Conservation (phyloP, 2,329 filamentous ascomycete genomes). For the Calonectria ilicicola region DNA sequence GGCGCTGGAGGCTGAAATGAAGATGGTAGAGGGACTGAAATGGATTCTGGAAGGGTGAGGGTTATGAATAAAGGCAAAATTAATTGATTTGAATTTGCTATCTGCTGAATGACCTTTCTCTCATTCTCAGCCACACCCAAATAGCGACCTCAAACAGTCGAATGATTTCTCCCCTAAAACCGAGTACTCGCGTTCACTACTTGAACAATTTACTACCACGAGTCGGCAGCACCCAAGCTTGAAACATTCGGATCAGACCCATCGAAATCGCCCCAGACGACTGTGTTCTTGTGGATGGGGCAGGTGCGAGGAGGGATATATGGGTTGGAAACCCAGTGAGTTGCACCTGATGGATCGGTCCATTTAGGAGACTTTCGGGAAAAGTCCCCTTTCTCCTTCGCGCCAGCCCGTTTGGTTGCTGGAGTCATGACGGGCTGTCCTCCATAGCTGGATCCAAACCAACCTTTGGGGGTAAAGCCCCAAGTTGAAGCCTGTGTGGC, state of each 20-base stretch:
- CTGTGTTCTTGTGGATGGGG: background rate
- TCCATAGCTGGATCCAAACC: background rate
- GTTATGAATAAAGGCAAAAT: background rate
- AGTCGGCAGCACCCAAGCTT: too few relatives aligned
- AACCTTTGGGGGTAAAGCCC: background rate
- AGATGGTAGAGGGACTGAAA: constrained; percentile 54
- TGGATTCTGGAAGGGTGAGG: constrained; percentile 49
- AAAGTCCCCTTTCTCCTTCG: background rate
- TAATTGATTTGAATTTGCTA: background rate
- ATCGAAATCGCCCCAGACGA: background rate
- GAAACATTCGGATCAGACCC: too few relatives aligned
- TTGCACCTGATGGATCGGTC: background rate
- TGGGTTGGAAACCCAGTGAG: background rate
- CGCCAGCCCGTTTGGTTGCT: background rate
- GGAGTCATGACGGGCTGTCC: background rate
- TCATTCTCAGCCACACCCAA: background rate
- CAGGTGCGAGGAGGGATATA: background rate
- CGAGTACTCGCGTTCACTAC: background rate
- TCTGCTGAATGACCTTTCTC: background rate
- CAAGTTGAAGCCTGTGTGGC: background rate
- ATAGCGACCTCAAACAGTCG: background rate
- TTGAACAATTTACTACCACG: background rate
- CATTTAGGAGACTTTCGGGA: background rate
- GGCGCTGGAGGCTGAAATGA: constrained; percentile 55
- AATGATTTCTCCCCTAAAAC: background rate